Base-by-base conservation (phyloP, 169 alveolate species). In the Eimeria acervulina region DNA sequence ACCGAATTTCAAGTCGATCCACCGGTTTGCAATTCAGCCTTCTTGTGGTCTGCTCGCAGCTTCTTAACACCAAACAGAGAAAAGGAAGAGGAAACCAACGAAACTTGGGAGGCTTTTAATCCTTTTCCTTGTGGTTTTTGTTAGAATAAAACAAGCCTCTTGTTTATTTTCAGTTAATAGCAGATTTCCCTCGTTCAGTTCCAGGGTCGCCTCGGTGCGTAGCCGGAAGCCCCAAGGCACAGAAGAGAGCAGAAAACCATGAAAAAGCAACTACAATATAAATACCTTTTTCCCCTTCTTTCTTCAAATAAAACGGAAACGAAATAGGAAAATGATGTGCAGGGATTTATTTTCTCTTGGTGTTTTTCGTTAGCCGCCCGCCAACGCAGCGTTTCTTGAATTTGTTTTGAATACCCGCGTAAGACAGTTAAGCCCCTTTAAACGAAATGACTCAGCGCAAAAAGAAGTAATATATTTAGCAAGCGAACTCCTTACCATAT, bases 151-250 rank as follows among this genome's bases (percentile, higher is more conserved):
- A 68, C 23, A 10, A 68, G 19, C 42, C 28, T 23, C 6, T n/a
- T n/a, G 0, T 12, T 28, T n/a, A 5, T 68, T 28, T n/a, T 4
- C 66, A 8, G 15, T 55, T 55, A 8, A 12, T 8, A 0, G 40
- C 80, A 68, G 38, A 28, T 68, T 68, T n/a, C 42, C 36, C 42
- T 68, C 80, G 1, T 68, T 68, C 44, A 12, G 6, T 33, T 1
- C 1, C 44, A 68, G 38, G 44, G 38, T 28, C 66, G 17, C 40
- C 44, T 33, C 80, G 80, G 80, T 68, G 80, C 80, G 42, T 33
- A 28, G 80, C 80, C 13, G 80, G 26, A 68, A 68, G 80, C 80
- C 80, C 80, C 80, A 33, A 68, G 80, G 17, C 80, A 33, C 38
- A 10, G 80, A 55, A 55, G 15, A 7, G 66, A 55, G 26, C 17